These are phyloP conservation scores for Fusarium sp. DNA, from an alignment of 2,329 filamentous ascomycete species.

Conservation along the genomic window DNA sequence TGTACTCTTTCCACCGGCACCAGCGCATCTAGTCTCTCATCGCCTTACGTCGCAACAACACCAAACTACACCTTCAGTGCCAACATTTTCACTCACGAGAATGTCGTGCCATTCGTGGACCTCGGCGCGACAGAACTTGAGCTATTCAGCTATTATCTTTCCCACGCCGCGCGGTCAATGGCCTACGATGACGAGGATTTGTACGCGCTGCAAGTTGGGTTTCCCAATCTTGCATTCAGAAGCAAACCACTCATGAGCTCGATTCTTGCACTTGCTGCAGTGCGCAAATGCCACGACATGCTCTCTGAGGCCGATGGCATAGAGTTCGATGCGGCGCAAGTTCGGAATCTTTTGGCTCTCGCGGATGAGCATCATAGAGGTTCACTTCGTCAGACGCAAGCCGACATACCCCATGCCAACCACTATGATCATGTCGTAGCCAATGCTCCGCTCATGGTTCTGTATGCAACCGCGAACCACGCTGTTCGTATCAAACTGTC, in stretches of 20 bases:
- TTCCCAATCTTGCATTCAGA: slow-evolving; percentile 55
- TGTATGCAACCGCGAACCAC: slow-evolving; percentile 55
- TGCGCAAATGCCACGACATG: slow-evolving; percentile 54
- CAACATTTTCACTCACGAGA: neutral
- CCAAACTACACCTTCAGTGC: neutral
- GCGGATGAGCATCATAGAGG: slow-evolving; percentile 53
- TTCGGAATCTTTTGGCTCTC: slow-evolving; percentile 39
- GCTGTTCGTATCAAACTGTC: slow-evolving; percentile 50
- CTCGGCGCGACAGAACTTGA: slow-evolving; percentile 49
- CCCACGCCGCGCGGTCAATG: slow-evolving; percentile 53
- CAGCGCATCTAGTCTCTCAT: slow-evolving; percentile 6
- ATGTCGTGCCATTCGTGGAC: neutral
- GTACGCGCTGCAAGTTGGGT: slow-evolving; percentile 55
- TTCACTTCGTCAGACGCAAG: slow-evolving; percentile 53
- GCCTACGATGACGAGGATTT: slow-evolving; percentile 53
- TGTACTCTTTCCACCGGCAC: neutral
- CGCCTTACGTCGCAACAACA: slow-evolving; percentile 1
- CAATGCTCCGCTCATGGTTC: slow-evolving; percentile 55
- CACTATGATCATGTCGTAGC: slow-evolving; percentile 45
- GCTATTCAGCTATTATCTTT: slow-evolving; percentile 55
- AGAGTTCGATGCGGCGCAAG: neutral
- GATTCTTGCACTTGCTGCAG: slow-evolving; percentile 55
- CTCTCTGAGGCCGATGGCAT: slow-evolving; percentile 2
- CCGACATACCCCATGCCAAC: slow-evolving; percentile 44
- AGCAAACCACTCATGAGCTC: slow-evolving; percentile 56